Base-by-base conservation (phyloP, 2,329 filamentous ascomycete genomes). In the Talaromyces sp. region DNA sequence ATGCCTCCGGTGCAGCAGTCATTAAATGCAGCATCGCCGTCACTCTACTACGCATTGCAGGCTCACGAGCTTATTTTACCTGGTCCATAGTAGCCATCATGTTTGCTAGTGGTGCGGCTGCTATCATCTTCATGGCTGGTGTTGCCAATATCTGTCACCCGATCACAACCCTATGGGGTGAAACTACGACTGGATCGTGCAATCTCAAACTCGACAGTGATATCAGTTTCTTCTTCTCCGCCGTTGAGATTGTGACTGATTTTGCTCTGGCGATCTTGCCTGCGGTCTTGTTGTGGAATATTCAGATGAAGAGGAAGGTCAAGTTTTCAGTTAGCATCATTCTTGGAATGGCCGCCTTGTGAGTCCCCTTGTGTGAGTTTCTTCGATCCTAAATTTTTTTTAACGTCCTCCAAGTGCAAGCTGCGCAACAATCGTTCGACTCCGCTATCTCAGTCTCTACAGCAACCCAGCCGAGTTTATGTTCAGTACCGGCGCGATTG, bases 401-500 rank as follows among this genome's bases (percentile, higher is more conserved):
- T 62, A 62, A 62, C 60, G 19, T 37, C 24, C 24, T 16, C 48
- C 24, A 52, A 63, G 60, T 45, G 60, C 60, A 10, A 63, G 60
- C 24, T 63, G 60, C 14, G 60, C 60, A 31, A 63, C 60, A n/a
- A 63, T 63, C 39, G 60, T 63, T 14, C 60, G 60, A 31, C 37
- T 63, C 19, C 60, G 60, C 9, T 63, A 63, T 56, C 47, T 63
- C 2, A 63, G 60, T 57, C 48, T 63, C 48, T 63, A 63, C 47
- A 63, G 60, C 11, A 52, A 63, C 24, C 48, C 60, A 14, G 22
- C 47, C 22, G 47, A 63, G n/a, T 63, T 63, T 48, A 63, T 63
- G 60, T 63, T 63, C 50, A 56, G 60, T 64, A 83, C 81, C 1
- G 75, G 77, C 58, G 79, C 82, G 64, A 77, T 82, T 45, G 74